Conservation (phyloP, 106 monocot genomes). For the Acorus gramineus region DNA sequence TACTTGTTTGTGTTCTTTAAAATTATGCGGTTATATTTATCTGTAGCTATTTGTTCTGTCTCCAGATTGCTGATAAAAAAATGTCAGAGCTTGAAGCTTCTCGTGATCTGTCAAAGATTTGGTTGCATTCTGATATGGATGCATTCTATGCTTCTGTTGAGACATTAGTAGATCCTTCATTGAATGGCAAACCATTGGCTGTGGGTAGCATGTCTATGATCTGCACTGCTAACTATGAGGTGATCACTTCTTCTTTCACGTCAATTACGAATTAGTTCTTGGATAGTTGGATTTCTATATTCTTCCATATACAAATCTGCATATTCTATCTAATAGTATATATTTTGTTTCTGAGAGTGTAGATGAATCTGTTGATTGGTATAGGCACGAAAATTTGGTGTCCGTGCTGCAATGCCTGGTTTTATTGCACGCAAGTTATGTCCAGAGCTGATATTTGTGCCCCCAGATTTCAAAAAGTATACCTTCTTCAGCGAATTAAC, state of each 20-base stretch:
- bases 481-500: slow-evolving; percentile 78
- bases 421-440: slow-evolving; percentile 93
- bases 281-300: neutral
- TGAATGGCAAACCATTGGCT: slow-evolving; percentile 85
- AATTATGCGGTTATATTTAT: neutral
- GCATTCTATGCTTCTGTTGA: slow-evolving; percentile 98
- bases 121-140: slow-evolving; percentile 98
- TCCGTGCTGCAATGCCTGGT: slow-evolving; percentile 99
- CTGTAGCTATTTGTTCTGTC: neutral
- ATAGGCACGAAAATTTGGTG: slow-evolving; percentile 96
- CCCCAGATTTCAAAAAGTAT: slow-evolving; percentile 83
- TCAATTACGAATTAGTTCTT: neutral
- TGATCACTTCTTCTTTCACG: slow-evolving; percentile 1
- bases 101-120: slow-evolving; percentile 83
- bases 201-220: slow-evolving; percentile 98
- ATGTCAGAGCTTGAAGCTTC: slow-evolving; percentile 71
- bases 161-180: slow-evolving; percentile 66
- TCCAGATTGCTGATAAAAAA: slow-evolving; percentile 63
- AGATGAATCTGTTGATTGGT: slow-evolving; percentile 6
- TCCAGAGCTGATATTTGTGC: slow-evolving; percentile 75
- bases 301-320: neutral
- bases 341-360: slow-evolving; percentile 3
- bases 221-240: slow-evolving; percentile 97
- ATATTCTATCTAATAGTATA: slow-evolving; percentile 1
- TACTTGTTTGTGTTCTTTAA: too few species aligned